Conservation (phyloP, 2,329 filamentous ascomycete genomes). For the Ophiosphaerella herpotricha region DNA sequence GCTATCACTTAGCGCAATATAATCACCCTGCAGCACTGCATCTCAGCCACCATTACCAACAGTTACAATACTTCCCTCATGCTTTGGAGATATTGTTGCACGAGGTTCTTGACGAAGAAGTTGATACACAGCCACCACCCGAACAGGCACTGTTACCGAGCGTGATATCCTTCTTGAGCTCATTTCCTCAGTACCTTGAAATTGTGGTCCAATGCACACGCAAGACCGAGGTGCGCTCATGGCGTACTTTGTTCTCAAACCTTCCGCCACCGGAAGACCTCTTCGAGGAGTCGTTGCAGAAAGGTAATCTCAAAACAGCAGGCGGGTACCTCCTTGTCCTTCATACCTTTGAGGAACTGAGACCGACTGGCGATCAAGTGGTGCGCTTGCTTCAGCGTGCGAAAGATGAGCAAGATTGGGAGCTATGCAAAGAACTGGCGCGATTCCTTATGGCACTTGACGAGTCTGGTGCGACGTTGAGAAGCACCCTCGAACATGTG, state of each 20-base stretch:
- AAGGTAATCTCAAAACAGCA: conserved; percentile 88
- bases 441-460: conserved; percentile 95
- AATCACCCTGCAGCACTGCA: conserved; percentile 80
- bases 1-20: conserved; percentile 75
- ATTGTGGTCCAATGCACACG: conserved; percentile 96
- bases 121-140: conserved; percentile 64
- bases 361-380: conserved; percentile 73
- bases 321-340: conserved; percentile 95
- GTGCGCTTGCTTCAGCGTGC: conserved; percentile 81
- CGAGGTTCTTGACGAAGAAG: conserved; percentile 91
- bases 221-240: conserved; percentile 93
- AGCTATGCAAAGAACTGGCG: conserved; percentile 91
- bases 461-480: conserved; percentile 78
- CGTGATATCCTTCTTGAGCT: conserved; percentile 59
- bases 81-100: conserved; percentile 91
- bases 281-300: conserved; percentile 87
- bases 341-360: conserved; percentile 71
- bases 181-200: conserved; percentile 80
- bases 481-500: conserved; percentile 66
- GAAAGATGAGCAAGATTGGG: conserved; percentile 87
- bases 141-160: conserved; percentile 57
- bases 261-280: conserved; percentile 87
- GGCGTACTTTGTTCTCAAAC: conserved; percentile 91
- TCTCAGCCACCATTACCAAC: conserved; percentile 81
- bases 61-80: conserved; percentile 89